Evolutionary conservation across 192 early-diverging fungal species (phyloP), one percentile per base, ranked within the genome.

Genomic region (Backusella liffmaniae): DNA sequence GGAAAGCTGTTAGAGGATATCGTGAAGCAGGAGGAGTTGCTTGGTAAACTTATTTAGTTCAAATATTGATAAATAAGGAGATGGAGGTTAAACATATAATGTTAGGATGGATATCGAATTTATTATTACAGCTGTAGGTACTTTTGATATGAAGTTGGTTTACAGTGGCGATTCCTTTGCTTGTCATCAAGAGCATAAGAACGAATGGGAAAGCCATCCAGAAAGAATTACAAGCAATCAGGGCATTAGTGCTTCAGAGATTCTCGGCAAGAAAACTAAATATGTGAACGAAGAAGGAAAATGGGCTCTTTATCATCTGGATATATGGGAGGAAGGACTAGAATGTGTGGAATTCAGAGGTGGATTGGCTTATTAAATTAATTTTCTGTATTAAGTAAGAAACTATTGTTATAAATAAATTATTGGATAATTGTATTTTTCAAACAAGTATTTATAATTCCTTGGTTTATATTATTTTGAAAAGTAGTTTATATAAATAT

Each of bases 271-370:
- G 30, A 68, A 75, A 42, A 53, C 21, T 5, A 42, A 71, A 36
- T 75, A 75, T 34, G 18, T 75, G 4, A 79, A 79, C n/a, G 66
- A 79, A 6, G 73, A 75, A 35, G 74, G 69, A 10, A 36, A 70
- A 49, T 79, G 78, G 78, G 78, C 35, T 32, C 66, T 79, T 65
- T 74, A 75, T 21, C 35, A 75, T 37, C 23, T 79, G 59, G 74
- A 79, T 59, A 79, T 79, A 36, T 79, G 78, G 78, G 59, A 70
- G n/a, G 42, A 70, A 49, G 73, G 68, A 32, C 75, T 79, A 65
- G 70, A 72, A 15, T 79, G 78, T 53, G 26, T 75, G 51, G 67
- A 79, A 66, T 79, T 79, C 32, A 53, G 51, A 42, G 78, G 78
- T 29, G 78, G 72, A 3, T 49, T 73, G 18, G 32, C 41, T n/a